These are phyloP conservation scores for Oryza glaberrima DNA, from an alignment of 176 grass and related monocot genomes.

Conservation along the genomic window DNA sequence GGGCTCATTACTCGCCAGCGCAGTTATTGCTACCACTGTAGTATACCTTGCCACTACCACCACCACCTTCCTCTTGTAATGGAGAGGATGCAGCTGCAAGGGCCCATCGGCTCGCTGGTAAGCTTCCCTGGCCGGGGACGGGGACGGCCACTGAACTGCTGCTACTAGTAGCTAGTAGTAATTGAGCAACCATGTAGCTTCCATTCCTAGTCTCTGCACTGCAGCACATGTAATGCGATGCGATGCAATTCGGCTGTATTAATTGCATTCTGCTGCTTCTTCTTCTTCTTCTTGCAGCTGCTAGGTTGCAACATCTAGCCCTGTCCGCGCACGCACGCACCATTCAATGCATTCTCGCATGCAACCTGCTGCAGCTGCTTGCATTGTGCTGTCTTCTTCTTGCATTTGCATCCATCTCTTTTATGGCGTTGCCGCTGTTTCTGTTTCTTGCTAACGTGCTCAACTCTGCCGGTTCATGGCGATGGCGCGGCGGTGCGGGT, in stretches of 20 bases:
- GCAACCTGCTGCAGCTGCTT: not conserved
- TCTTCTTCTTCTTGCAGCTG: not conserved
- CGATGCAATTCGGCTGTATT: slow-evolving; percentile 4
- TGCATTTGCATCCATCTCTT: slow-evolving; percentile 16
- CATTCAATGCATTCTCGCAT: slow-evolving; percentile 57
- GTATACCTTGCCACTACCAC: not conserved
- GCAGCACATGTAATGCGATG: not conserved
- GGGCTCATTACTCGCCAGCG: slow-evolving; percentile 33
- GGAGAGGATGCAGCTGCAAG: slow-evolving; percentile 74
- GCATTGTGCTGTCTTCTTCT: not conserved
- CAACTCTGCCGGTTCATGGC: slow-evolving; percentile 8
- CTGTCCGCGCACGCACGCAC: slow-evolving; percentile 51
- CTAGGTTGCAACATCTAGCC: not conserved
- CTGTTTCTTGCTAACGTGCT: slow-evolving; percentile 35
- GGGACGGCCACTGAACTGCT: not conserved
- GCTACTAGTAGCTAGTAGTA: not conserved
- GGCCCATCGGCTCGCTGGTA: slow-evolving; percentile 74
- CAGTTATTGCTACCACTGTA: slow-evolving; percentile 52
- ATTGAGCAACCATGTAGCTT: slow-evolving; percentile 32
- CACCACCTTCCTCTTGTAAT: slow-evolving; percentile 33
- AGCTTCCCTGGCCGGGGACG: slow-evolving; percentile 9
- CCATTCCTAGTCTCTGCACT: slow-evolving; percentile 29
- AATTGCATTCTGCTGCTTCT: not conserved
- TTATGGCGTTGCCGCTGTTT: slow-evolving; percentile 31
- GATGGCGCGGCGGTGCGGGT: slow-evolving; percentile 8